Percentiles rank a stretch among this genome's conserved stretches.
These are phyloP conservation scores for Fusarium siculi DNA, from an alignment of 2,329 filamentous ascomycete genomes.

Conservation along the genomic window DNA sequence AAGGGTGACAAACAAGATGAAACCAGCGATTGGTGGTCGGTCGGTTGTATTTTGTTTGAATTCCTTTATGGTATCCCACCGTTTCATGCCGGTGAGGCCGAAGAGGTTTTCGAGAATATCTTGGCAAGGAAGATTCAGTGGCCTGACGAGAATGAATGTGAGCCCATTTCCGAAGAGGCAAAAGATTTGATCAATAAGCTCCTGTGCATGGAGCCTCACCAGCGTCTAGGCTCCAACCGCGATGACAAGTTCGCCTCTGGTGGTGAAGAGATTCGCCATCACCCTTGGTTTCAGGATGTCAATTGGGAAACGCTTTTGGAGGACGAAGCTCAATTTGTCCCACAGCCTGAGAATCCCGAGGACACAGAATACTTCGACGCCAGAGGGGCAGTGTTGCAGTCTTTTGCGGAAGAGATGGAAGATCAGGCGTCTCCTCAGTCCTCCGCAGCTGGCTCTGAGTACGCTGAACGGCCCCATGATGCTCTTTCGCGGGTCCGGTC, in stretches of 20 bases:
- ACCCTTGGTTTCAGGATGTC: conserved; percentile 87
- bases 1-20: conserved; percentile 95
- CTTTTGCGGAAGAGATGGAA: conserved; percentile 93
- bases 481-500: conserved; percentile 89
- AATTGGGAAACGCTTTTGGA: conserved; percentile 94
- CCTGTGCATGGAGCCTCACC: conserved; percentile 83
- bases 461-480: conserved; percentile 91
- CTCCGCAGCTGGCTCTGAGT: conserved; percentile 76
- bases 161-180: conserved; percentile 81
- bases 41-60: conserved; percentile 98
- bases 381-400: conserved; percentile 88
- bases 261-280: conserved; percentile 88
- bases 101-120: conserved; percentile 97
- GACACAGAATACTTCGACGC: conserved; percentile 98
- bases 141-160: conserved; percentile 84
- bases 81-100: conserved; percentile 89
- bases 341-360: conserved; percentile 90
- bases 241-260: conserved; percentile 85
- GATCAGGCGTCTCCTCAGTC: conserved; percentile 83
- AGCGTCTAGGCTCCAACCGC: conserved; percentile 86
- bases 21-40: conserved; percentile 99
- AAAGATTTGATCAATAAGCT: conserved; percentile 95
- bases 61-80: conserved; percentile 94
- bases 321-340: conserved; percentile 95
- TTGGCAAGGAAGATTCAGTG: conserved; percentile 89